Base-by-base conservation (phyloP, 257 asterid species). In the Coffea eugenioides region DNA sequence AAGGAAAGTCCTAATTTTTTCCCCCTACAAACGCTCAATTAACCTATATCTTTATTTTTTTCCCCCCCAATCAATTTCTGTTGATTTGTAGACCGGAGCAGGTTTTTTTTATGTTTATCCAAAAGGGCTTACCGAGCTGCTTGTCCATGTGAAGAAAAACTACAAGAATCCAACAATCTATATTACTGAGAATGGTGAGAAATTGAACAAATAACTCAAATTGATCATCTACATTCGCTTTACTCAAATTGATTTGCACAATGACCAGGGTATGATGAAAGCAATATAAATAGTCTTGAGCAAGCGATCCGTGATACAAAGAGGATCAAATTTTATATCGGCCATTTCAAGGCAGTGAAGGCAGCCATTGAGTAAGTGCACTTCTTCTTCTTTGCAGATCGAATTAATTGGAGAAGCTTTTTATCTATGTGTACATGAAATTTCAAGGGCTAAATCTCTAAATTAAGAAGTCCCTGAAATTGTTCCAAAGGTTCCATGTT, bases 331-430 rank as follows among this genome's bases (percentile, higher is more conserved):
- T 82, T 82, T 67, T 83, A 83, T 76, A 81, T 76, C 41, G 82
- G 82, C 59, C 94, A 88, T 88, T 88, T 86, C 64, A 69, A 72
- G 2, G 74, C 75, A 45, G 34, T 88, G 64, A 80, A 82, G 80
- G 74, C 73, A 77, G 85, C 90, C 67, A 84, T 90, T 39, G 79
- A 82, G 93, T 88, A 82, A 82, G 91, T 45, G 39, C 27, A 39
- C 43, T 39, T 39, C 43, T 39, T 39, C 43, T 2, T 39, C 5
- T 31, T 31, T 31, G 34, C 34, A 31, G 34, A 31, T 39, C 43
- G 5, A 39, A 39, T 39, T 39, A 39, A 39, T 39, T 39, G 43
- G 5, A 39, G 43, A 39, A 39, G 43, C 43, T 39, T 39, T 2
- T 39, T 39, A 39, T 39, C 43, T 39, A 39, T 39, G 43, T 39